Base-by-base conservation (phyloP, 2,329 filamentous ascomycete species). In the Blastomyces parvus region DNA sequence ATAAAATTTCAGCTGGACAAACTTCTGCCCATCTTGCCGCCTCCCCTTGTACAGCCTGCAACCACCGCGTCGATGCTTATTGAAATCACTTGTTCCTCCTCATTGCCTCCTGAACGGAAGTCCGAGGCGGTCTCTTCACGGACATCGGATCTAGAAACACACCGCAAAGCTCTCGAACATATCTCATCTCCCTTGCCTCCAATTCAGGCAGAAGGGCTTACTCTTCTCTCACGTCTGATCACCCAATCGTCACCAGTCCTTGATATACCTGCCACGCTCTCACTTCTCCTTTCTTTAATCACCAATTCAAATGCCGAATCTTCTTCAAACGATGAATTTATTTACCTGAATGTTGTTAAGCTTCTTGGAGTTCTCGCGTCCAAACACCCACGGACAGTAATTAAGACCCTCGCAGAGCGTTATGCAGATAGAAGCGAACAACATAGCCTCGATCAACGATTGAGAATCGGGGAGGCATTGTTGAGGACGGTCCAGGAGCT, bases 341-440 rank as follows among this genome's bases (percentile, higher is more conserved):
- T 78, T 58, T 78, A 79, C 60, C 68, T 79, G 5, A 77, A 77
- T 55, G 77, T 75, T 30, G 76, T 78, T 61, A 78, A 76, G 55
- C 66, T 76, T 7, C 73, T 78, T 27, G 76, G 75, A 9, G 71
- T 69, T 11, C 64, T 79, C 13, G 76, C 77, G 17, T 76, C 76
- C 3, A 71, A 71, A 33, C 77, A 79, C 64, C 77, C 77, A 14
- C 73, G 70, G 50, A 78, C 77, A 4, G 74, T 77, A 2, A 59
- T 78, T 14, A 77, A 75, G 64, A 74, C 72, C 0, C 70, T 79
- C 1, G 71, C 76, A 1, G 74, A 79, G 6, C 71, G 70, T 52
- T 79, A 79, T 58, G 69, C 72, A 22, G 77, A 79, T 64, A 71
- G 68, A 55, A 68, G 63, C 38, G 77, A 79, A 67, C 71, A 71